Evolutionary conservation across 768 basidiomycete species (phyloP).

Genomic region (Hygrocybe punicea): DNA sequence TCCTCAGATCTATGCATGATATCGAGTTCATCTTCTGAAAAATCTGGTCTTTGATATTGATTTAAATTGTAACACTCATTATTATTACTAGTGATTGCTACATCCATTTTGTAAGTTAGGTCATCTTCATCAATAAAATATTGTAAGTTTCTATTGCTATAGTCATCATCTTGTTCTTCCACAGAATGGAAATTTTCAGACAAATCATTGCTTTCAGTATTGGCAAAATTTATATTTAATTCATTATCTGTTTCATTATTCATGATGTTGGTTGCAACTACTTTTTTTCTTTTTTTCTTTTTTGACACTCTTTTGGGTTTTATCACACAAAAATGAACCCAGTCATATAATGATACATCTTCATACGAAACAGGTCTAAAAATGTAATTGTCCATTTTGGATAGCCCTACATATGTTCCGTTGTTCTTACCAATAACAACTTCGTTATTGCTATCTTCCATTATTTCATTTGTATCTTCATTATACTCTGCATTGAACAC

Average conservation of each 20-base stretch:
- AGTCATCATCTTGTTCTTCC: too few relatives aligned
- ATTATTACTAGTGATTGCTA: too few relatives aligned
- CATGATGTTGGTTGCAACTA: background rate
- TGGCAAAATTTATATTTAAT: background rate
- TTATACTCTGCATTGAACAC: background rate
- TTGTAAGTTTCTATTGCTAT: too few relatives aligned
- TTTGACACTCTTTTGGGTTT: background rate
- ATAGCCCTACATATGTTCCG: conserved; percentile 15
- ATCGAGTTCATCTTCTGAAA: too few relatives aligned
- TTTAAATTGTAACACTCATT: too few relatives aligned
- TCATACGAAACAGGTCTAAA: conserved; percentile 21
- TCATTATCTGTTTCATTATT: background rate
- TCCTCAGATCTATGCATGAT: too few relatives aligned
- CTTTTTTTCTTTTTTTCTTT: conserved; percentile 1
- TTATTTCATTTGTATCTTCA: background rate
- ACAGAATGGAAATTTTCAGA: too few relatives aligned
- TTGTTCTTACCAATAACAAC: conserved; percentile 6
- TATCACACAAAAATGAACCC: conserved; percentile 15
- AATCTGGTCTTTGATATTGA: too few relatives aligned
- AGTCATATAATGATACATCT: conserved; percentile 28
- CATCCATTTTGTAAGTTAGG: too few relatives aligned
- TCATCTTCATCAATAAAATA: too few relatives aligned
- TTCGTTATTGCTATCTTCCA: background rate
- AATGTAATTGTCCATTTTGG: conserved; percentile 26
- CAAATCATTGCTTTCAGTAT: too few relatives aligned